Base-by-base conservation (phyloP, 1,139 yeast species). In the Pichia sp. region DNA sequence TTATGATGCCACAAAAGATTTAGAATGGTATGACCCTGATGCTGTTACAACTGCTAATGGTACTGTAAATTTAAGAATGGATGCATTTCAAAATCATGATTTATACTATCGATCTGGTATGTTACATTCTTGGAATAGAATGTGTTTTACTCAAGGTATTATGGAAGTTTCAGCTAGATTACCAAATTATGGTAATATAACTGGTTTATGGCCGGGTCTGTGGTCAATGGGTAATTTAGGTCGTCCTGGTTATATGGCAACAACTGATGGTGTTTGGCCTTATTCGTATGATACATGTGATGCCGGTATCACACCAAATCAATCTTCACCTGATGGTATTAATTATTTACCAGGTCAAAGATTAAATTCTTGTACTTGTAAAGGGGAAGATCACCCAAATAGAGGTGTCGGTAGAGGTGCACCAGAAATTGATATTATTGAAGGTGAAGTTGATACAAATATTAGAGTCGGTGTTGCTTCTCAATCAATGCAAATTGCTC, bases 21-120 rank as follows among this genome's bases (percentile, higher is more conserved):
- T 78, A 54, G 84, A 78, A 61, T 78, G 83, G 82, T 78, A 78
- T 59, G 80, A 74, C 53, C 84, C 84, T 2, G 84, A 78, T 61
- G 82, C 82, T 3, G 71, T 67, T 2, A 64, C 74, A 24, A 78
- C 84, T 1, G 60, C 61, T 3, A 67, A 75, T 49, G 83, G 83
- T 43, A 68, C 80, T 1, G 56, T 73, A 12, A 60, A 57, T 25
- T 52, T 78, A 12, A 66, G 76, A 51, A 67, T 78, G 77, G 84
- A 78, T 58, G 80, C 81, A 6, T 72, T 63, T 54, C 67, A 74
- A 51, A 76, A 76, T 54, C 83, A 78, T 56, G 62, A 76, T 54
- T 65, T 78, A 48, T 74, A 65, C 55, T 78, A 78, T 61, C 64
- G 83, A 57, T 75, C 81, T 3, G 84, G 81, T 30, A 76, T 76